Conservation (phyloP, 2,329 filamentous ascomycete genomes). For the Cordyceps tenuipes region DNA sequence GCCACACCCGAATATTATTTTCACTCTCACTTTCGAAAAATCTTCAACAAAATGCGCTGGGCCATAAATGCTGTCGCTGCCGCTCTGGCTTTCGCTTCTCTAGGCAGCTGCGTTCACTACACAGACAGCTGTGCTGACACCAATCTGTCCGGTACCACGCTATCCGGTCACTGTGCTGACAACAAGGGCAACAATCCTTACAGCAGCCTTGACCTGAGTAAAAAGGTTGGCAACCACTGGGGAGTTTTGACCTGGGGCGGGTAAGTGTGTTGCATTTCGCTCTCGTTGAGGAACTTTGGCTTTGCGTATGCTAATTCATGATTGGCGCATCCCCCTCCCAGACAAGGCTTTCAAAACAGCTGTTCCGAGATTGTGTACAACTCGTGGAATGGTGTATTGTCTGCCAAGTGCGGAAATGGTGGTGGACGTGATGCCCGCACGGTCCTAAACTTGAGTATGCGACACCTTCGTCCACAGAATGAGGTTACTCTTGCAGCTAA, state of each 20-base stretch:
- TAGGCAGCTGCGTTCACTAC: conserved; percentile 7
- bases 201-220: background rate
- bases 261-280: background rate
- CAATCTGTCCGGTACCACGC: background rate
- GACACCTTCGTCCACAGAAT: background rate
- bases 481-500: background rate
- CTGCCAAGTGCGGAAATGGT: conserved; percentile 1
- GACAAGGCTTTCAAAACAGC: background rate
- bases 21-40: background rate
- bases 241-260: conserved; percentile 5
- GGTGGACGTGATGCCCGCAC: background rate
- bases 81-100: background rate
- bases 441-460: conserved; percentile 4
- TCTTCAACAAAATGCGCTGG: background rate
- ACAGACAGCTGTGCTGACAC: conserved; percentile 4
- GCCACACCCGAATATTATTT: background rate
- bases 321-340: background rate
- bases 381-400: conserved; percentile 7
- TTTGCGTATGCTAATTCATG: background rate
- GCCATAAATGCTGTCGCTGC: background rate
- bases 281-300: too few species aligned
- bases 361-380: conserved; percentile 4
- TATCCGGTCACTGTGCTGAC: conserved; percentile 6
- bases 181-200: conserved; percentile 3
- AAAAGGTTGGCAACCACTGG: conserved; percentile 3